These are phyloP conservation scores for Phytophthora crassamura DNA, from an alignment of 352 stramenopile genomes.

Conservation along the genomic window DNA sequence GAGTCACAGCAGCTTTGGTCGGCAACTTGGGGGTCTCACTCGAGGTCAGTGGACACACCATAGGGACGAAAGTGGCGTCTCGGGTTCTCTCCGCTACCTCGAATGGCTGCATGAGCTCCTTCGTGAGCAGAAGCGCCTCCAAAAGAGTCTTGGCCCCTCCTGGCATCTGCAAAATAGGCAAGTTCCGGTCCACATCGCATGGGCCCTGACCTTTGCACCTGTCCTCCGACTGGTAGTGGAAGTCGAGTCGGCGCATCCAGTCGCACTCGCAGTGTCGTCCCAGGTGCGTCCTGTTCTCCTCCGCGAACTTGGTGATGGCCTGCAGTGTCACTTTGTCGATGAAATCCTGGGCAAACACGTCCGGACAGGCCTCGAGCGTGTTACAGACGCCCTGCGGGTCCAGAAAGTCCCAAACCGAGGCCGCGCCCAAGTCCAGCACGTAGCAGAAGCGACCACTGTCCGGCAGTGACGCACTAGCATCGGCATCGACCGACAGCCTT, in stretches of 20 bases:
- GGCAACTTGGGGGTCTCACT: neutral
- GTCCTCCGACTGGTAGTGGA: constrained; percentile 6
- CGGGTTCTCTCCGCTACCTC: neutral
- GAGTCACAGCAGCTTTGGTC: constrained; percentile 12
- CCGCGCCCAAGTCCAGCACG: constrained; percentile 16
- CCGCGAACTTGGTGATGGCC: constrained; percentile 18
- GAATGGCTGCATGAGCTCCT: constrained; percentile 6
- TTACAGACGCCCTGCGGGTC: constrained; percentile 9
- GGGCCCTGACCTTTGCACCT: neutral
- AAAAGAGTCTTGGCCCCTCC: constrained; percentile 1
- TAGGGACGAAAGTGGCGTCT: constrained; percentile 6
- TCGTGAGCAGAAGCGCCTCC: neutral
- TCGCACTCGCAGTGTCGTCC: constrained; percentile 27
- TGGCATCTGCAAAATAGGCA: constrained; percentile 22
- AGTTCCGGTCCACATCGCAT: constrained; percentile 17
- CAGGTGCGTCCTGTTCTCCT: constrained; percentile 25
- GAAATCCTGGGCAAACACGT: constrained; percentile 11
- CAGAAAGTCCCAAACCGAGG: constrained; percentile 21
- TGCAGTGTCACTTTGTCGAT: constrained; percentile 12
- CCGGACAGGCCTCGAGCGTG: constrained; percentile 10
- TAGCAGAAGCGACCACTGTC: constrained; percentile 11
- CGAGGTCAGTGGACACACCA: constrained; percentile 7
- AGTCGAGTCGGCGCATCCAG: constrained; percentile 31
- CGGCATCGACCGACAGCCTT: neutral
- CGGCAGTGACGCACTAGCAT: neutral